phyloP scores from a whole-genome alignment of 345 rosid species.

The Abelmoschus esculentus region DNA sequence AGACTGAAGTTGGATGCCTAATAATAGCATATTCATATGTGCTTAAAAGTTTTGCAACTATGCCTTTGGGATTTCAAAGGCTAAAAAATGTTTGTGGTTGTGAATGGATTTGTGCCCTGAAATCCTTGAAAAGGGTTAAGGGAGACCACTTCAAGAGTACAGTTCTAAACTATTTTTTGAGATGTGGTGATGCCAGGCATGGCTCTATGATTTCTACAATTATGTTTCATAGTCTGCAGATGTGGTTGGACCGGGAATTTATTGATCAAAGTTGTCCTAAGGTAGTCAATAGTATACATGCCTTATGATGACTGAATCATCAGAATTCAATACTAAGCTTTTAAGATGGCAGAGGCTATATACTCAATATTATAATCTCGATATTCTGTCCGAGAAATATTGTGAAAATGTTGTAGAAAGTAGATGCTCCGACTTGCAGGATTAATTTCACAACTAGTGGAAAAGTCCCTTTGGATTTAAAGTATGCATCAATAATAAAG shows the following conservation, averaged over 20 bases:
- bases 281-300: not conserved
- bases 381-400: not conserved
- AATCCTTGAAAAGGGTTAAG: not conserved
- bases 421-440: not conserved
- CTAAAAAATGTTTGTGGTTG: not conserved
- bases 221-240: not conserved
- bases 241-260: not conserved
- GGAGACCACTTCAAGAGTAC: not conserved
- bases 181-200: not conserved
- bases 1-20: not conserved
- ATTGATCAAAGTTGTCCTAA: not conserved
- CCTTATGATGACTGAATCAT: not conserved
- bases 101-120: not conserved
- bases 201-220: not conserved
- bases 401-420: not conserved
- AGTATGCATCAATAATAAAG: not conserved
- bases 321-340: not conserved
- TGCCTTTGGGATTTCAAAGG: not conserved
- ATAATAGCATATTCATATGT: too few relatives aligned
- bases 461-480: not conserved
- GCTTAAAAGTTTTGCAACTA: not conserved
- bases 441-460: not conserved
- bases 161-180: too few relatives aligned
- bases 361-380: not conserved
- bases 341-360: not conserved